Evolutionary conservation across 176 grass and related monocot species (phyloP), one percentile per base, ranked within the genome.

Genomic region (Carex myosuroides): DNA sequence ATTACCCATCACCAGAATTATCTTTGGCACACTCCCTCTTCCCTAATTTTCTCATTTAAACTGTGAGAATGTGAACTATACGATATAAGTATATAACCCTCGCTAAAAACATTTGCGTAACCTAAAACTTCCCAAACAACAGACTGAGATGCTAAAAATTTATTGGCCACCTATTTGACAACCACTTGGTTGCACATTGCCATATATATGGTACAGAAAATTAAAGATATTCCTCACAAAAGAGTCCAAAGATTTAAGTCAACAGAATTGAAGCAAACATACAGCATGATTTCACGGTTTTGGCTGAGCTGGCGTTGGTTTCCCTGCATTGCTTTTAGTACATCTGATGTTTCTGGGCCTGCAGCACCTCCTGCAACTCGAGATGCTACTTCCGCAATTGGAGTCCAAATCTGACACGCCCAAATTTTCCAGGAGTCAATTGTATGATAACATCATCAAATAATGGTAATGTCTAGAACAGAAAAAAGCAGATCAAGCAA

Each of bases 331-430:
- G 90, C 92, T 92, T 79, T 89, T 66, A 90, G 76, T 20, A 94
- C 85, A 83, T 99, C 93, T 70, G 89, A 78, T 22, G 18, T 84
- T 74, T 93, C 93, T 65, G 96, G 89, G 74, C 89, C 86, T 61
- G 75, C 67, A 75, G 73, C 29, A 66, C 89, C 89, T 68, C 93
- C 96, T 70, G 89, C 70, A 80, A 90, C 87, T 83, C 89, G 82
- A 14, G 89, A 93, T 73, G 89, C 83, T 83, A 83, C 87, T 76
- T 81, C 69, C 58, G 89, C 92, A 91, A 87, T 81, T 11, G 96
- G 93, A 86, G 91, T 99, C 96, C 96, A 99, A 54, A 99, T 89
- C 96, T 99, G 83, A 70, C 17, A 41, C 70, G 88, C 60, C 55
- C 57, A 78, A 63, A 73, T 76, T 37, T 22, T 21, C 68, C 16